Conservation (phyloP, 257 asterid species). For the Petunia axillaris region DNA sequence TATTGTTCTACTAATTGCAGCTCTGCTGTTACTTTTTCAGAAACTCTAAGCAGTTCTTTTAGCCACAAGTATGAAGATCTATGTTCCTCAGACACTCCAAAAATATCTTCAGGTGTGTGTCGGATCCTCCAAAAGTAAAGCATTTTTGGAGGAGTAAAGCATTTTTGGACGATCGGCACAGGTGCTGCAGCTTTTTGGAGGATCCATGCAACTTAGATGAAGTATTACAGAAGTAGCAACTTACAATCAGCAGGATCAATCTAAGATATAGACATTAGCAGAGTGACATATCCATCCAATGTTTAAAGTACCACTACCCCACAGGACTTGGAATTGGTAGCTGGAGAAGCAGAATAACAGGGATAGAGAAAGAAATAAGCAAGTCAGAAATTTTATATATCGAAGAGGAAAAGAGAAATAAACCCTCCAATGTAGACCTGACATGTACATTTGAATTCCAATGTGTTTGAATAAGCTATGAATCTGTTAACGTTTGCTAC, state of each 20-base stretch:
- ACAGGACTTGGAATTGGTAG: too few species aligned
- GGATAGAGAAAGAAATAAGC: not conserved
- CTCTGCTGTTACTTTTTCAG: conserved; percentile 28
- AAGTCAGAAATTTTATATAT: not conserved
- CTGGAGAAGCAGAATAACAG: too few species aligned
- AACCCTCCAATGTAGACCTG: conserved; percentile 21
- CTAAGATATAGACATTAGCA: not conserved
- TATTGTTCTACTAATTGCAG: conserved; percentile 35
- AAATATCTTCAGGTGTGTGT: too few species aligned
- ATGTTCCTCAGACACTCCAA: too few species aligned
- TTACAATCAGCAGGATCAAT: too few species aligned
- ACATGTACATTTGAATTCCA: conserved; percentile 25
- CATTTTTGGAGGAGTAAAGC: too few species aligned
- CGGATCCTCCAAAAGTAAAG: too few species aligned
- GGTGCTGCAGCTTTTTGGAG: too few species aligned
- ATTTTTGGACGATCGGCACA: too few species aligned
- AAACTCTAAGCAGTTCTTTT: not conserved
- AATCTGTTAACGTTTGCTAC: conserved; percentile 27
- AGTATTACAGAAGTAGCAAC: not conserved
- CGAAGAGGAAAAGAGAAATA: not conserved
- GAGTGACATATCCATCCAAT: not conserved
- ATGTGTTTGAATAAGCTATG: conserved; percentile 20
- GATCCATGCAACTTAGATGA: not conserved
- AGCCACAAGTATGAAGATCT: not conserved
- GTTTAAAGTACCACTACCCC: not conserved